Conservation (phyloP, 495 filamentous ascomycete genomes). For the Glarea lozoyensis region DNA sequence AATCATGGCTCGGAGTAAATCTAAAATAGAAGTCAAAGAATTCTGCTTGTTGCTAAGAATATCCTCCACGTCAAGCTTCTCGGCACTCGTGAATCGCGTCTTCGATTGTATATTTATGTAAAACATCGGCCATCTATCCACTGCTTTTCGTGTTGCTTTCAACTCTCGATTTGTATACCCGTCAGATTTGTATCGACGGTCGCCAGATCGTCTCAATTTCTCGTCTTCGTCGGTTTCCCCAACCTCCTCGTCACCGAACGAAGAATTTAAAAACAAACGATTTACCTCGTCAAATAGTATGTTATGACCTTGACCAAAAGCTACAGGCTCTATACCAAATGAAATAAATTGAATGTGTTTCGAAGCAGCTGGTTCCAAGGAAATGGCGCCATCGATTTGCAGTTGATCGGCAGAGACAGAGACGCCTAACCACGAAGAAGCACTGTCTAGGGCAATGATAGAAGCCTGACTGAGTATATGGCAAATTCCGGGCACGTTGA, state of each 20-base stretch:
- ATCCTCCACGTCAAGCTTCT: conserved; percentile 13
- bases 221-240: conserved; percentile 23
- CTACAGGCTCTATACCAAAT: conserved; percentile 54
- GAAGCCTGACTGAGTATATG: conserved; percentile 57
- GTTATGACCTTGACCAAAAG: conserved; percentile 45
- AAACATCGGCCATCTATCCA: conserved; percentile 90
- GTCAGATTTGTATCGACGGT: conserved; percentile 35
- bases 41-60: conserved; percentile 29
- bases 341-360: conserved; percentile 74
- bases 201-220: conserved; percentile 26
- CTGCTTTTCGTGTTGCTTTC: conserved; percentile 48
- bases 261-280: conserved; percentile 62
- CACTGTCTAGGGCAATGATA: conserved; percentile 41
- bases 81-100: not conserved
- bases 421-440: conserved; percentile 55
- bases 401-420: conserved; percentile 53
- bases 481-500: conserved; percentile 28
- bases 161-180: conserved; percentile 48
- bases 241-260: conserved; percentile 61
- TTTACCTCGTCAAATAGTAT: conserved; percentile 75
- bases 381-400: conserved; percentile 59
- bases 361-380: conserved; percentile 56
- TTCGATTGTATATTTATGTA: conserved; percentile 59
- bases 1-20: conserved; percentile 54
- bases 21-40: conserved; percentile 36